Evolutionary conservation across 148 eudicot genomes (phyloP).

Genomic region (Camellia lanceoleosa): DNA sequence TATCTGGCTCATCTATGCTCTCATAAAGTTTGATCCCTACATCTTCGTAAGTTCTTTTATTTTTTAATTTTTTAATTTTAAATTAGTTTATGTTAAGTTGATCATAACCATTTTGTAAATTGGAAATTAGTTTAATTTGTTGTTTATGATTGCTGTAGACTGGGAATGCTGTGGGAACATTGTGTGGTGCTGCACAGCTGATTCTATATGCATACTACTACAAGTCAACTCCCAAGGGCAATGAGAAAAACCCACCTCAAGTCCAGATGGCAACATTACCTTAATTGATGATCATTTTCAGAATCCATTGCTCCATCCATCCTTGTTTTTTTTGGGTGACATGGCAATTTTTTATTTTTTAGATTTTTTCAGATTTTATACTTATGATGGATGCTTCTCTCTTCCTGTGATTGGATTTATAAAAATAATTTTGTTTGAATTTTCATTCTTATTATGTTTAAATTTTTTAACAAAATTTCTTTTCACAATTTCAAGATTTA

Average conservation of each 20-base stretch:
- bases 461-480: no score
- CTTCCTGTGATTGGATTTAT: no score
- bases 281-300: no score
- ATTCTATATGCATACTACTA: conserved; percentile 32
- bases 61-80: background rate
- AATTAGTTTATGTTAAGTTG: no score
- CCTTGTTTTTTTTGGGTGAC: background rate
- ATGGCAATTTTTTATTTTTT: no score
- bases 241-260: conserved; percentile 24
- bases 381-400: no score
- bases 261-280: background rate
- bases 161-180: conserved; percentile 44
- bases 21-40: conserved; percentile 39
- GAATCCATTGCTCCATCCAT: no score
- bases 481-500: no score
- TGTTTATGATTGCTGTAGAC: conserved; percentile 23
- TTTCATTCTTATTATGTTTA: no score
- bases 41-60: conserved; percentile 28
- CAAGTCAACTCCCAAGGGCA: conserved; percentile 24
- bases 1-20: conserved; percentile 48
- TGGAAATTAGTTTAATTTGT: background rate
- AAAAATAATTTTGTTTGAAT: no score
- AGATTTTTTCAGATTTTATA: no score
- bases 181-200: conserved; percentile 44
- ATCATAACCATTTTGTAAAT: no score